Base-by-base conservation (phyloP, 805 yeast species). In the Wickerhamia fluorescens region DNA sequence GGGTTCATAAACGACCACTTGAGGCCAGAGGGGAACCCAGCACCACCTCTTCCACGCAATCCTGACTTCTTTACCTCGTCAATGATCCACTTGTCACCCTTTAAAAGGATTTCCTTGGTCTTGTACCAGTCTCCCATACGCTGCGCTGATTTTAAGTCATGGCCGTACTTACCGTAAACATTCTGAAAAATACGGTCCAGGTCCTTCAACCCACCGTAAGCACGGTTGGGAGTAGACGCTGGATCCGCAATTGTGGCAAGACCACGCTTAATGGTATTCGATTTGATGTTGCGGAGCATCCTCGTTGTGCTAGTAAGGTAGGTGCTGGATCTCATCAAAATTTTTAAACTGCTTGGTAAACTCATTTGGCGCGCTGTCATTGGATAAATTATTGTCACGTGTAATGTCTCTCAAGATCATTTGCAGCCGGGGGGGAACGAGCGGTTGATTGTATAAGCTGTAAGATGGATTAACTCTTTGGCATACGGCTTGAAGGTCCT, bases 1-100 rank as follows among this genome's bases (percentile, higher is more conserved):
- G 95, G 95, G 61, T 85, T 85, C 95, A 84, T 84, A 53, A 84
- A 84, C 14, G 92, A 81, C 94, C 94, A 84, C 59, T 84, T 84
- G 49, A 84, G 71, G 18, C 95, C 95, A 14, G 87, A 75, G 31
- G 95, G 95, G 69, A 84, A 84, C 11, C 95, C 95, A 25, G 95
- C 95, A 49, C 95, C 95, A 35, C 95, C 95, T 58, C 95, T 75
- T 35, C 95, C 95, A 53, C 95, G 74, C 40, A 84, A 68, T 14
- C 94, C 94, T 14, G 88, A 78, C 46, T 75, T 71, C 54, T 84
- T 84, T 67, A 81, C 77, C 61, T 84, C 89, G 50, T 80, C 86
- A 48, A 85, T 84, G 57, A 84, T 84, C 95, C 95, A 84, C 37
- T 74, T 72, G 56, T 85, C 89, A 25, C 95, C 95, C 56, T 84